A percentile compares a stretch with the other conserved stretches of the same genome.
Evolutionary conservation across 441 rosid species (phyloP).

Genomic region (Mallotus japonicus): DNA sequence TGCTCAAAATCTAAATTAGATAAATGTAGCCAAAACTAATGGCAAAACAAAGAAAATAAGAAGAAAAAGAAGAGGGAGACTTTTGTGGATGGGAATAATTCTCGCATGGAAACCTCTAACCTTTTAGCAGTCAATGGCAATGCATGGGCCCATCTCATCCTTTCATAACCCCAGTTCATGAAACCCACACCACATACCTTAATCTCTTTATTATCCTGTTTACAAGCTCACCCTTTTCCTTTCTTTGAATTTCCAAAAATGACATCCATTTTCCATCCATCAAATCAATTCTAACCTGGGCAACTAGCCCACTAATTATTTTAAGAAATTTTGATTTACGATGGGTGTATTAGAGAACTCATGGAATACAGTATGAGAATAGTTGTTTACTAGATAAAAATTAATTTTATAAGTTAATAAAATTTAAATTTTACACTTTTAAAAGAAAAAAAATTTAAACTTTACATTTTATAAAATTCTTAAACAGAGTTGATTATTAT

Average conservation of each 20-base stretch:
- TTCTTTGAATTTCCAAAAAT: constrained; percentile 18
- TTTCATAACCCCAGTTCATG: constrained; percentile 11
- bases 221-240: constrained; percentile 13
- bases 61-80: constrained; percentile 18
- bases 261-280: constrained; percentile 18
- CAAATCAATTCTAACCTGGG: neutral
- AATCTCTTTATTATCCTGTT: constrained; percentile 19
- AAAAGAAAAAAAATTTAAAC: no score
- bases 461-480: no score
- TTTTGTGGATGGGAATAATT: constrained; percentile 39
- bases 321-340: no score
- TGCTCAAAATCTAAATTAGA: no score
- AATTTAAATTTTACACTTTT: no score
- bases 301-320: neutral
- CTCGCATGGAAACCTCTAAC: constrained; percentile 27
- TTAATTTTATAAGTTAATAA: no score
- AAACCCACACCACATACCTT: constrained; percentile 39
- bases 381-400: no score
- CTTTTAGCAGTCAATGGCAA: constrained; percentile 28
- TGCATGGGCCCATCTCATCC: constrained; percentile 36
- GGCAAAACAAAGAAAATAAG: neutral
- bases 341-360: no score
- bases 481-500: no score
- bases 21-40: neutral
- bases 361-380: no score